Conservation (phyloP, 768 basidiomycete genomes). For the Leccinellum albellum region DNA sequence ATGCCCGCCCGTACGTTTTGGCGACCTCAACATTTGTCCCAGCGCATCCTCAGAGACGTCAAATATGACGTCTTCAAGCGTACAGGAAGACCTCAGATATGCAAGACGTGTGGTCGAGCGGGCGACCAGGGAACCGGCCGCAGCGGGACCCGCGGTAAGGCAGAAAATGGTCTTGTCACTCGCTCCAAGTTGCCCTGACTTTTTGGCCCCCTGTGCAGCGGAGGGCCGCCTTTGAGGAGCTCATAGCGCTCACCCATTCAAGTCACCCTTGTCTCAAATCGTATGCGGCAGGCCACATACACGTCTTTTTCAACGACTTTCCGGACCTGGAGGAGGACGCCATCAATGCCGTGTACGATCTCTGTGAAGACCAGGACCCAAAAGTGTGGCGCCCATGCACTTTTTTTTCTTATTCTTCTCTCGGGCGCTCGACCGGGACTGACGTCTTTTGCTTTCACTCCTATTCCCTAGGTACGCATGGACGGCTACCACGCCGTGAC, state of each 20-base stretch:
- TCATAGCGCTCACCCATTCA: constrained; percentile 54
- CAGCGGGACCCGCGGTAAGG: constrained; percentile 39
- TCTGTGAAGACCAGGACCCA: constrained; percentile 65
- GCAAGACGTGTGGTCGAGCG: constrained; percentile 40
- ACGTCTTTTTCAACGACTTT: constrained; percentile 59
- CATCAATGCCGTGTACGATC: constrained; percentile 74
- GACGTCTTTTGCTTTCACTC: not conserved
- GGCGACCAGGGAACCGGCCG: constrained; percentile 38
- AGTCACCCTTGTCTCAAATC: constrained; percentile 46
- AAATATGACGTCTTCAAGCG: constrained; percentile 21
- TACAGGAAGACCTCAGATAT: constrained; percentile 14
- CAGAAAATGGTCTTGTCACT: not conserved
- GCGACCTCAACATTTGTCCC: not conserved
- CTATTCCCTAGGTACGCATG: constrained; percentile 53
- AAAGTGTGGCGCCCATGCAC: constrained; percentile 35
- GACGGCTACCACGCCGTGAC: constrained; percentile 65
- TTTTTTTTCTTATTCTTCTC: not conserved
- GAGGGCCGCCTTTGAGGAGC: constrained; percentile 46
- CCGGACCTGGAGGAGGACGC: constrained; percentile 70
- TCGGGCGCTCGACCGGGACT: constrained; percentile 6
- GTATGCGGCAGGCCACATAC: constrained; percentile 56
- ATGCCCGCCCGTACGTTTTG: constrained; percentile 12
- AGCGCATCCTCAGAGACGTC: not conserved
- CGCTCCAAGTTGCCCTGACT: constrained; percentile 5
- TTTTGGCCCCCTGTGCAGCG: constrained; percentile 36